Evolutionary conservation across 139 green algal genomes (phyloP), one percentile per base, ranked within the genome.

Genomic region (Coelastrella sp.): DNA sequence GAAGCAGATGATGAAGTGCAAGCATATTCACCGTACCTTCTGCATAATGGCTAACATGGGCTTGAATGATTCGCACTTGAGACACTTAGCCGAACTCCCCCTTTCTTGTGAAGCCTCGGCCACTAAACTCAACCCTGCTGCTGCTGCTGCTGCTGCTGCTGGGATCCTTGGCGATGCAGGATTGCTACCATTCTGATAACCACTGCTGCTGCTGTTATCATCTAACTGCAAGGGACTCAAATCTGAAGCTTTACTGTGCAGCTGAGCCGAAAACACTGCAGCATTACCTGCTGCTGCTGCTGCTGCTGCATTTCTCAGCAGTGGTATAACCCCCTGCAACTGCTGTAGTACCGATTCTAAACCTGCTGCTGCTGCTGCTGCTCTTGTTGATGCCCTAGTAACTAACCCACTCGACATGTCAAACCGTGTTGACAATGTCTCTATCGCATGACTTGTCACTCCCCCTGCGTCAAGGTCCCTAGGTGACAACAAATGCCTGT

Each of bases 31-130:
- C 2, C 78, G 35, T 37, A 84, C 78, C 62, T 75, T 75, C 41
- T 84, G 78, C 78, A 84, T 75, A 8, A 76, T 35, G 1, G 62
- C 78, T 40, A 84, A 13, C 62, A 84, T n/a, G 0, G 78, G 78
- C 78, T 84, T 84, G 13, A 73, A 25, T 0, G 78, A 75, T 15
- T 84, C 78, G 48, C 78, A 84, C 60, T 62, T 62, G 40, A 34
- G 62, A 37, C 78, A 84, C 62, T 50, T 48, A 23, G 77, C 57
- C 7, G 57, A 41, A 23, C 15, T 48, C n/a, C n/a, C n/a, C n/a
- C n/a, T n/a, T n/a, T n/a, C n/a, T n/a, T n/a, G n/a, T n/a, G n/a
- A n/a, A n/a, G n/a, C n/a, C n/a, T n/a, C n/a, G n/a, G n/a, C n/a
- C n/a, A n/a, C n/a, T n/a, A n/a, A n/a, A n/a, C n/a, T n/a, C n/a